Evolutionary conservation across 192 early-diverging fungal species (phyloP), one percentile per base, ranked within the genome.

Genomic region (Backusella sp.): DNA sequence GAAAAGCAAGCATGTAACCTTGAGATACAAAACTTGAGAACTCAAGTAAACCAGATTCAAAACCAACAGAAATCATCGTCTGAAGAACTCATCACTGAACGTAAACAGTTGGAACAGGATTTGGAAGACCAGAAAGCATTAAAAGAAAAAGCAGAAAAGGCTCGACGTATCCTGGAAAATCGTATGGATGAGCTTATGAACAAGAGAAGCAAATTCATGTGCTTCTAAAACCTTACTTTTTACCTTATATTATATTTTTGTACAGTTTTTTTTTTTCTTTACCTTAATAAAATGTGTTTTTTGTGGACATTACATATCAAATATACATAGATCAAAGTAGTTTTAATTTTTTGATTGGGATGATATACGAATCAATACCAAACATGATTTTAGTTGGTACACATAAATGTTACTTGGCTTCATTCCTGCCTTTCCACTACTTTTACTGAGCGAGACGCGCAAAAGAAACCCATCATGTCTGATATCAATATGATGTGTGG

Each of bases 151-250:
- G 86, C 88, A 4, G 85, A 88, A 68, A 82, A 80, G 71, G 83
- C 86, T 21, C 77, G 77, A 67, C 66, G 75, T 9, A 78, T 83
- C 30, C 70, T 89, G 46, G 88, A 89, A 66, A 80, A 77, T 21
- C 73, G 83, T 66, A 86, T 89, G 84, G 86, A 89, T 70, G 85
- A 88, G 39, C 56, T 89, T 21, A 82, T 89, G 80, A 83, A 74
- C 21, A 80, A 84, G 65, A 88, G 84, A 78, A 86, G 77, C 74
- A 89, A 88, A 70, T 89, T 89, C 73, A 86, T 84, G 52, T 89
- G 88, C 75, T 89, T 89, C 73, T 89, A 84, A 78, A 62, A 56
- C 37, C 30, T 53, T 28, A 62, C 56, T 62, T 62, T 49, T 49
- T 49, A 49, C 46, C 46, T 49, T 49, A 49, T 62, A 62, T 62